A percentile compares a stretch with the other conserved stretches of the same genome.
These are phyloP conservation scores for Vinca minor DNA, from an alignment of 257 asterid species.

Conservation along the genomic window DNA sequence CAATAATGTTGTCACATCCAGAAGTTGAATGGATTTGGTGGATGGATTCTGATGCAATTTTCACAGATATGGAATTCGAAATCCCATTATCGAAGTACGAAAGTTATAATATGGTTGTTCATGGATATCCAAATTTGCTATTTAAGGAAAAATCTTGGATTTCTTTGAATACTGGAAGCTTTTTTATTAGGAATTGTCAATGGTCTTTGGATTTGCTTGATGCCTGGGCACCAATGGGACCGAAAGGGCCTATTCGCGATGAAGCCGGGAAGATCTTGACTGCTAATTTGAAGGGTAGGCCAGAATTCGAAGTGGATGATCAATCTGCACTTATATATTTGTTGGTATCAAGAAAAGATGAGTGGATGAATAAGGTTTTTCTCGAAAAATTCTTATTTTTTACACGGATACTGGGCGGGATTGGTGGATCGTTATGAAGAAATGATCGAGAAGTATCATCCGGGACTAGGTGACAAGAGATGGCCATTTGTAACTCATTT, in stretches of 20 bases:
- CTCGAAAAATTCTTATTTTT: constrained; percentile 39
- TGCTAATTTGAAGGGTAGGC: constrained; percentile 39
- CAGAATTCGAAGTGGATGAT: constrained; percentile 30
- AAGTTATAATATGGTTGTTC: constrained; percentile 24
- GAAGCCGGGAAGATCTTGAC: constrained; percentile 36
- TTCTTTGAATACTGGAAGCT: constrained; percentile 35
- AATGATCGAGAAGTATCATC: constrained; percentile 15
- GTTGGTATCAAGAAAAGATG: constrained; percentile 22
- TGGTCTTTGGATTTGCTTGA: constrained; percentile 50
- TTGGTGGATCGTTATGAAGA: constrained; percentile 40
- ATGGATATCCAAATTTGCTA: constrained; percentile 29
- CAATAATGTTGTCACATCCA: constrained; percentile 35
- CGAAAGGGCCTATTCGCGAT: constrained; percentile 27
- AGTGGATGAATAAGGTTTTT: constrained; percentile 39
- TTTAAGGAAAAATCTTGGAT: constrained; percentile 38
- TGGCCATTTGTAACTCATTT: constrained; percentile 56
- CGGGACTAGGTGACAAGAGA: constrained; percentile 39
- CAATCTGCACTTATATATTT: constrained; percentile 36
- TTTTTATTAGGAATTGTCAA: constrained; percentile 39
- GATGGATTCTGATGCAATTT: constrained; percentile 47
- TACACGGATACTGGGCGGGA: constrained; percentile 43
- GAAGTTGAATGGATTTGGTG: constrained; percentile 50
- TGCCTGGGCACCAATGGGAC: constrained; percentile 50
- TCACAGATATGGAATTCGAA: constrained; percentile 39
- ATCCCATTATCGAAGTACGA: constrained; percentile 27